Conservation (phyloP, 495 filamentous ascomycete species). For the Apodospora peruviana region DNA sequence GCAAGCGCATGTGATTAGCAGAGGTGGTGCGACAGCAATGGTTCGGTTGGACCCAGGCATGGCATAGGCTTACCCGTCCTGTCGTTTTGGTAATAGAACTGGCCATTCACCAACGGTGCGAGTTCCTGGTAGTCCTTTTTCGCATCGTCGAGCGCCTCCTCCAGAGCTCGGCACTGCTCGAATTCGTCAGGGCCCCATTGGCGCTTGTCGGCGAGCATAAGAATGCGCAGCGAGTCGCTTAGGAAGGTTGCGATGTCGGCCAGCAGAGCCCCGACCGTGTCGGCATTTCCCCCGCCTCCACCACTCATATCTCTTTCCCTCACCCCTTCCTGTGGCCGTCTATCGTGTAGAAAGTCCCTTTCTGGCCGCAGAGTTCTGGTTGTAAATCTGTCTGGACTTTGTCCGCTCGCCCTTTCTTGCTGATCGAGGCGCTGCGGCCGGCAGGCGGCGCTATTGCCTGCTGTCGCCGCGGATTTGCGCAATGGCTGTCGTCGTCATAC, state of each 20-base stretch:
- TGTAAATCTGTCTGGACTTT: background rate
- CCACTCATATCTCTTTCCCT: conserved; percentile 6
- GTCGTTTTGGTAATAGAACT: conserved; percentile 45
- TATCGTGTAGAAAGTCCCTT: background rate
- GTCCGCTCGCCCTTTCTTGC: background rate
- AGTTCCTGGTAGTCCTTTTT: conserved; percentile 49
- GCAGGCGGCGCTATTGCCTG: background rate
- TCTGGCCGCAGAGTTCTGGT: background rate
- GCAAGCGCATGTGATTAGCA: conserved; percentile 11
- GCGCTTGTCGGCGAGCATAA: conserved; percentile 47
- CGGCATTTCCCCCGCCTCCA: conserved; percentile 17
- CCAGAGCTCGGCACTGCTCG: conserved; percentile 41
- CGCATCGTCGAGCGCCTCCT: conserved; percentile 44
- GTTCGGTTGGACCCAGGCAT: background rate
- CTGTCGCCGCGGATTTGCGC: too few species aligned
- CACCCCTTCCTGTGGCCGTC: too few species aligned
- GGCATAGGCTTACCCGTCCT: conserved; percentile 30
- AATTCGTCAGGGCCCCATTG: conserved; percentile 45
- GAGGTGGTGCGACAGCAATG: background rate
- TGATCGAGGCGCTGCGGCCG: background rate
- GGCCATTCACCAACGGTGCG: conserved; percentile 37
- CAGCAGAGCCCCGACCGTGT: conserved; percentile 44
- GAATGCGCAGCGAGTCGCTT: conserved; percentile 36
- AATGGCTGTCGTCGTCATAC: too few species aligned
- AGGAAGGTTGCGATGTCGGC: conserved; percentile 41